Base-by-base conservation (phyloP, 1,139 yeast genomes). In the Nematodospora anomalae region DNA sequence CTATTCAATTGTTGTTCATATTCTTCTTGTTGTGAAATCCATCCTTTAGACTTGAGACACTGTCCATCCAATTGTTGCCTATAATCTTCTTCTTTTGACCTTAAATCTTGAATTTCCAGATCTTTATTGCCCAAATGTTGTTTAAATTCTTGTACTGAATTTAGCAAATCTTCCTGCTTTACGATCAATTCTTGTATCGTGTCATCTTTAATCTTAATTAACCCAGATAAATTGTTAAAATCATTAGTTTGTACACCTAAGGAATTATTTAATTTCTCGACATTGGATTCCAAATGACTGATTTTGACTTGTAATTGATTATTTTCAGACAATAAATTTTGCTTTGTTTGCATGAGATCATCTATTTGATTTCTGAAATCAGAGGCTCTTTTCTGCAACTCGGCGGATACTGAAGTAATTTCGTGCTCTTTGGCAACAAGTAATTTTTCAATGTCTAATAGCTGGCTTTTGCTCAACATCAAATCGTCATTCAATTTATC, bases 181-280 rank as follows among this genome's bases (percentile, higher is more conserved):
- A 15, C n/a, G 8, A 21, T 13, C 16, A 40, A 14, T 25, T 36
- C 31, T 9, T 32, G 23, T 9, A 35, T 25, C 9, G 33, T 8
- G 9, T 21, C 16, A 14, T 30, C 35, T 28, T 42, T 42, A 6
- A 37, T 10, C 5, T 22, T 32, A 11, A 33, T 15, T 25, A 35
- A 32, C n/a, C 35, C 29, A 7, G 28, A 27, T 15, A 36, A 33
- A 14, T 26, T 16, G 2, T 14, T 13, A 11, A 36, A 13, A 15
- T 40, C 37, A 9, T 31, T 31, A 6, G 23, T 13, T 28, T 30
- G 26, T 7, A 13, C 12, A 14, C n/a, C 12, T 11, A 21, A 28
- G 4, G 24, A 14, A 4, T 10, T 7, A 14, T 28, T 32, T 26
- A 20, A 32, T 6, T 16, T n/a, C 5, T 15, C 16, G 5, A 18